Evolutionary conservation across 139 green algal species (phyloP).

Genomic region (Chlorella sp.): DNA sequence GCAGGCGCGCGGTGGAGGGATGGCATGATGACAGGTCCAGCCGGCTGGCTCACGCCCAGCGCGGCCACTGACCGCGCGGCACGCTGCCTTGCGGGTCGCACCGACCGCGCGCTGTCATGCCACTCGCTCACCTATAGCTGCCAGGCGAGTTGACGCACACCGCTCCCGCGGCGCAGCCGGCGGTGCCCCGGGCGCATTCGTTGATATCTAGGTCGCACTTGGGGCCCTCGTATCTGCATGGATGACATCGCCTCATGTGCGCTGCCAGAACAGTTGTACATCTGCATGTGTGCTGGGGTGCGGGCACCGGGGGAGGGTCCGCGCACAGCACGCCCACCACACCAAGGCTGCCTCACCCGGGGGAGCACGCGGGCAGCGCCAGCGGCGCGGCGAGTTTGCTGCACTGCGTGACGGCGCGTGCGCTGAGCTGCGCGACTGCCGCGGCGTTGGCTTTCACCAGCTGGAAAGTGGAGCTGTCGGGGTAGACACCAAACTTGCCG

Average conservation of each 20-base stretch:
- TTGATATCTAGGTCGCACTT: slow-evolving; percentile 53
- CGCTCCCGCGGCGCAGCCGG: slow-evolving; percentile 24
- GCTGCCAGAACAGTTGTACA: neutral
- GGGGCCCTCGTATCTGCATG: slow-evolving; percentile 42
- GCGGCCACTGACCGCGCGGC: no score
- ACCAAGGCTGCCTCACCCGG: no score
- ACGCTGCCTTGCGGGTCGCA: no score
- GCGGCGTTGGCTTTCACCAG: slow-evolving; percentile 19
- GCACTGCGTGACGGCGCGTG: neutral
- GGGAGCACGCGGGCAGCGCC: no score
- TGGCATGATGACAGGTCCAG: no score
- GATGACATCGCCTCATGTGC: neutral
- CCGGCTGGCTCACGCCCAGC: no score
- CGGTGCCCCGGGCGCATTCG: slow-evolving; percentile 47
- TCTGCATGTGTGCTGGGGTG: neutral
- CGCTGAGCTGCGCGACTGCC: neutral
- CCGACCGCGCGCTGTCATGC: no score
- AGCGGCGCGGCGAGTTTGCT: no score
- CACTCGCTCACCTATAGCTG: no score
- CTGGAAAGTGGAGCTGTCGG: slow-evolving; percentile 14
- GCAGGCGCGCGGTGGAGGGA: neutral
- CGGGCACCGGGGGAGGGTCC: no score
- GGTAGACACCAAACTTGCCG: slow-evolving; percentile 52
- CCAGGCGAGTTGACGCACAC: slow-evolving; percentile 44
- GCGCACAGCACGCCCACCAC: no score